Conservation (phyloP, 345 rosid species). For the Melaleuca quinquenervia region DNA sequence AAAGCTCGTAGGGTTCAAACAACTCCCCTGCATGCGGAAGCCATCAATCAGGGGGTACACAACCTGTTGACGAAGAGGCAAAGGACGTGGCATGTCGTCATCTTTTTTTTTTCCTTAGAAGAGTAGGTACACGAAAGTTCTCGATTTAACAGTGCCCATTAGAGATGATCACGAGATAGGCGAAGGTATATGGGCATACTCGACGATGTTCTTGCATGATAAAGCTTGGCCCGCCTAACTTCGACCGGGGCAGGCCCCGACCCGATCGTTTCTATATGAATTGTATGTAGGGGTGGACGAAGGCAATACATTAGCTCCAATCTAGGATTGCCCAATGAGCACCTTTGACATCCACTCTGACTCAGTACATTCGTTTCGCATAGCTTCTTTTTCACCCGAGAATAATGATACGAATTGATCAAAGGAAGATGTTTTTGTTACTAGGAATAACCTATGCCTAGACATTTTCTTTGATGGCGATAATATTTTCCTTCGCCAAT, state of each 20-base stretch:
- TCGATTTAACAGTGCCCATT: background rate
- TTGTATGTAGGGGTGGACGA: background rate
- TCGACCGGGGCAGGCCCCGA: background rate
- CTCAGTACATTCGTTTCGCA: background rate
- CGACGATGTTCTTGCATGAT: background rate
- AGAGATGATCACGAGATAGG: background rate
- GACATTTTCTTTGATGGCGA: background rate
- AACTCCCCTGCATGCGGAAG: background rate
- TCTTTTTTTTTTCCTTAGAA: background rate
- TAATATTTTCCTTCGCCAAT: background rate
- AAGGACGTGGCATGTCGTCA: background rate
- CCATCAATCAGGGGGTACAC: background rate
- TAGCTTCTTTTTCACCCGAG: too few relatives aligned
- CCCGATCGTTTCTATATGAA: background rate
- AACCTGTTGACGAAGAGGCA: background rate
- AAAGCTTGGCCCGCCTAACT: background rate
- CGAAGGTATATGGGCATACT: background rate
- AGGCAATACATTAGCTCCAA: background rate
- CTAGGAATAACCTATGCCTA: background rate
- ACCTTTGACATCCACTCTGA: accelerated
- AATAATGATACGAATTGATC: too few relatives aligned
- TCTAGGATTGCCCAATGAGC: background rate
- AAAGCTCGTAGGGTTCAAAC: background rate
- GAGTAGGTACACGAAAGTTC: background rate
- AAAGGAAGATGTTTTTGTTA: background rate